These are phyloP conservation scores for Colletotrichum sp. DNA, from an alignment of 2,329 filamentous ascomycete genomes.

Conservation along the genomic window DNA sequence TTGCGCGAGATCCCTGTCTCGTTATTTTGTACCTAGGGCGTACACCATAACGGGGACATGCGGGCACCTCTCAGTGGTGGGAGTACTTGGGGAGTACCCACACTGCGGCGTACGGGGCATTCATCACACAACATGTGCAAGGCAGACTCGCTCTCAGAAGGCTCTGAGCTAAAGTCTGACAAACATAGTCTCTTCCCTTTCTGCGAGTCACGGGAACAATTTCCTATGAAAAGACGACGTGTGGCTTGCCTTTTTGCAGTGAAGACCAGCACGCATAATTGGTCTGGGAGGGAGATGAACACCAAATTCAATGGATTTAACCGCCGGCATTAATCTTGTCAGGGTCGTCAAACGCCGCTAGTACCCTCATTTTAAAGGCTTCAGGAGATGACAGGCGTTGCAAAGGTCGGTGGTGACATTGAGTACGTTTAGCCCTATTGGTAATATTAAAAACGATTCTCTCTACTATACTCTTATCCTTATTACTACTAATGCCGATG, in stretches of 20 bases:
- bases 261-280: neutral
- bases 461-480: too few species aligned
- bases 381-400: neutral
- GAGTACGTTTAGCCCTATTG: too few species aligned
- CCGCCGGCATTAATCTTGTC: neutral
- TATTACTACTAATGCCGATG: too few species aligned
- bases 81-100: neutral
- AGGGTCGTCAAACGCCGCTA: neutral
- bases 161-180: neutral
- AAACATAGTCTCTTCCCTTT: neutral
- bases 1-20: neutral
- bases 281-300: neutral
- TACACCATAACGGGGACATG: neutral
- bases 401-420: neutral
- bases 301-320: neutral
- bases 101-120: neutral
- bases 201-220: neutral
- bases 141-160: neutral
- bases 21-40: neutral
- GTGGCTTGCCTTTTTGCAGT: neutral
- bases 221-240: neutral
- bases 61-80: neutral
- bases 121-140: neutral
- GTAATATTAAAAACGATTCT: too few species aligned
- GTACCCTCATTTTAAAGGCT: neutral